Conservation (phyloP, 2,329 filamentous ascomycete genomes). For the Volutella citrinella region DNA sequence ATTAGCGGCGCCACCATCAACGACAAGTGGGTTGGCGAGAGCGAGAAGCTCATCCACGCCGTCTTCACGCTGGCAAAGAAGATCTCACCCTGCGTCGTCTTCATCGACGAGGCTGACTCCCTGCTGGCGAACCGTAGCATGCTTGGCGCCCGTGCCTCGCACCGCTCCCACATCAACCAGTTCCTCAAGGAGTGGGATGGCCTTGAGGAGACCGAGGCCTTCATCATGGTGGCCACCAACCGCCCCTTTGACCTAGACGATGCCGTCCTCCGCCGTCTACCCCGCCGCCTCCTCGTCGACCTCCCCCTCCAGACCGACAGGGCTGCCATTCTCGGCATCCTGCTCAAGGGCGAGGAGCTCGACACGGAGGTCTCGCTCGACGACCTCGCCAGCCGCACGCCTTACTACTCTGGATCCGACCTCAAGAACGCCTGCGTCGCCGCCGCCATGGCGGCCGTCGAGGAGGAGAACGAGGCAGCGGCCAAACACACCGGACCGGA, state of each 20-base stretch:
- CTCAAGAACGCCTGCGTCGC: constrained; percentile 80
- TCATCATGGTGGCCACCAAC: constrained; percentile 98
- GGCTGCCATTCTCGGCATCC: constrained; percentile 66
- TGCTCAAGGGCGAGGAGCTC: constrained; percentile 66
- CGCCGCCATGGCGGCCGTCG: constrained; percentile 74
- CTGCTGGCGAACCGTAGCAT: constrained; percentile 77
- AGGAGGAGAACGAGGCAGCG: constrained; percentile 61
- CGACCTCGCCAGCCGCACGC: constrained; percentile 63
- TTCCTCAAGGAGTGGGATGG: constrained; percentile 97
- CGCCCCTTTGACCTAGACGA: constrained; percentile 93
- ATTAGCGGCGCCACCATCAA: constrained; percentile 89
- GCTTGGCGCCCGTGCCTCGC: constrained; percentile 62
- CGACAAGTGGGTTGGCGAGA: constrained; percentile 94
- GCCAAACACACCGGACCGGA: constrained; percentile 36
- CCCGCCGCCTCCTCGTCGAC: constrained; percentile 70
- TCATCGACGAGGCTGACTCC: constrained; percentile 95
- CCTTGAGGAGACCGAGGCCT: constrained; percentile 75
- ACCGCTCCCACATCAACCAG: constrained; percentile 92
- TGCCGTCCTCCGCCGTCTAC: constrained; percentile 74
- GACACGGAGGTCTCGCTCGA: constrained; percentile 59
- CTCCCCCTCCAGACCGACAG: constrained; percentile 66
- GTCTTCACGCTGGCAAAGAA: constrained; percentile 91
- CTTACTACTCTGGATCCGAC: constrained; percentile 79
- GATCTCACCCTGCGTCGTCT: constrained; percentile 86
- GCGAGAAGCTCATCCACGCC: constrained; percentile 92